Evolutionary conservation across 345 rosid species (phyloP).

Genomic region (Syzygium grande): DNA sequence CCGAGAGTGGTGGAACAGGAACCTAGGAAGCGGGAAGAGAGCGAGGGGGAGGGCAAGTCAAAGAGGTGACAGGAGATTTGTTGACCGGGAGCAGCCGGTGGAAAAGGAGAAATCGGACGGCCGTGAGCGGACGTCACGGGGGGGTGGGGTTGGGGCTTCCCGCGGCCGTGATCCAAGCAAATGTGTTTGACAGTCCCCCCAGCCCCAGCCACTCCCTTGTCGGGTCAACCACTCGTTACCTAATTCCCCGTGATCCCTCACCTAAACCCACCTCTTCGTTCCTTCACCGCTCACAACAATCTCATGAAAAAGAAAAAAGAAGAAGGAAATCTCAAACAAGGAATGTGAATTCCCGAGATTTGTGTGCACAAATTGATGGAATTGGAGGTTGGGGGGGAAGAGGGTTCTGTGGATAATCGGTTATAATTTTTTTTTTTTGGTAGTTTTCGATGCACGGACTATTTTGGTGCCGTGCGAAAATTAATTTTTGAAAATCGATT

Average conservation of each 20-base stretch:
- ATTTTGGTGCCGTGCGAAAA: not conserved
- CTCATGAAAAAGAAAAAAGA: not conserved
- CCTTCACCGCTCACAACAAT: not conserved
- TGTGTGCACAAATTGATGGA: not conserved
- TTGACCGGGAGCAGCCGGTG: constrained; percentile 26
- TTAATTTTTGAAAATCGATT: not conserved
- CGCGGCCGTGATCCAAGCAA: constrained; percentile 1
- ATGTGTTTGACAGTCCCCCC: not conserved
- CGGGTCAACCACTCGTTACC: constrained; percentile 1
- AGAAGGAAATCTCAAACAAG: not conserved
- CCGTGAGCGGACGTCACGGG: constrained; percentile 47
- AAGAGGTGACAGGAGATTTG: not conserved
- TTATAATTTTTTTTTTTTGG: rapidly evolving
- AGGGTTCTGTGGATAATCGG: not conserved
- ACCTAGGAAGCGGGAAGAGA: not conserved
- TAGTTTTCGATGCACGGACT: not conserved
- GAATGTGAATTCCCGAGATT: not conserved
- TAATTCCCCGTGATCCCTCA: constrained; percentile 18
- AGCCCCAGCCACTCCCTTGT: not conserved
- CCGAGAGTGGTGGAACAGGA: not conserved
- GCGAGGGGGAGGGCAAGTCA: not conserved
- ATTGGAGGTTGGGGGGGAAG: not conserved
- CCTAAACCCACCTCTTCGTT: constrained; percentile 4
- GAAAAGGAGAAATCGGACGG: constrained; percentile 9
- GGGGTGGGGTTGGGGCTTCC: not conserved